Evolutionary conservation across 1,139 yeast species (phyloP), one percentile per base, ranked within the genome.

Genomic region (Diutina ranongensis): DNA sequence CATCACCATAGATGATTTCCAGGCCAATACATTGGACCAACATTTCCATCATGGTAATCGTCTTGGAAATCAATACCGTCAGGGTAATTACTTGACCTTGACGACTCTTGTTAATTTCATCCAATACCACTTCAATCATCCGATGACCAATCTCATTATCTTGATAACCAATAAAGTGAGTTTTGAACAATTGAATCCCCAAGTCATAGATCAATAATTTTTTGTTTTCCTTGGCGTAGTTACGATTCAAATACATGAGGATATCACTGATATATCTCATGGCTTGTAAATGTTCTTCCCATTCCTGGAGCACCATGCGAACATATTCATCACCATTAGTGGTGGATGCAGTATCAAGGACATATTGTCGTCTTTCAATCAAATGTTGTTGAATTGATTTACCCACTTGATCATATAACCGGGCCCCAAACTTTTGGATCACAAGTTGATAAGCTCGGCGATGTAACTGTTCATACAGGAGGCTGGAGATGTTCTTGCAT

Each of bases 221-320:
- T 52, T 78, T 79, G 48, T 78, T 76, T 51, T 83, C 94, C 51
- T 78, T 79, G 27, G 89, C 85, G 54, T 84, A 87, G 0, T 87
- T 95, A 41, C 95, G 73, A 58, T 92, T 68, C 74, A 92, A 64
- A 57, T 92, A 92, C 85, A 88, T 82, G 60, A 88, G 64, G 3
- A 92, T 84, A 59, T 92, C 97, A 53, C 94, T 77, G 38, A 89
- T 76, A 69, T 85, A 79, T 52, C 84, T 72, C 82, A 88, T 83
- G 45, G 86, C 74, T 44, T 80, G 71, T 40, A 81, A 64, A 59
- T 85, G 94, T 45, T 82, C 86, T 42, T 75, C 71, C 97, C 97
- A 92, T 46, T 73, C 76, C 19, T 55, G 55, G 27, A 75, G 65
- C 3, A 83, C 62, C 7, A 62, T 60, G 38, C 65, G 66, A 53